Percentiles rank a stretch among this genome's conserved stretches.
Evolutionary conservation across 176 grass and related monocot species (phyloP).

Genomic region (Zoysia pacifica): DNA sequence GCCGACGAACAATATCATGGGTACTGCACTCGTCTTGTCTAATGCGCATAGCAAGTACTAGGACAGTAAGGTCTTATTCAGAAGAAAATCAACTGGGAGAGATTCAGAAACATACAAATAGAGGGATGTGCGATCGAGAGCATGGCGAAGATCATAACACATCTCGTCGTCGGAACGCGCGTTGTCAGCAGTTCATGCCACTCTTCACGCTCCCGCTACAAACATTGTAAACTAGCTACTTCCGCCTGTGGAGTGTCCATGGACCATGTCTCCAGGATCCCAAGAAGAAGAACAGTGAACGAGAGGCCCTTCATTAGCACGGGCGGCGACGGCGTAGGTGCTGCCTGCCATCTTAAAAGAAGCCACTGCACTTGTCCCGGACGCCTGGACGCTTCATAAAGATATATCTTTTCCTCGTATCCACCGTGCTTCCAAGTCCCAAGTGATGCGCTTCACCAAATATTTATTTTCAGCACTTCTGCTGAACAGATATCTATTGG

Average conservation of each 20-base stretch:
- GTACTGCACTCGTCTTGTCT: slow-evolving; percentile 26
- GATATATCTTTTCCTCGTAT: no score
- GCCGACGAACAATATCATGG: slow-evolving; percentile 20
- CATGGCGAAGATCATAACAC: slow-evolving; percentile 30
- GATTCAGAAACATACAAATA: background rate
- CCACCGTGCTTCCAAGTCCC: no score
- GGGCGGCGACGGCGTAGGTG: background rate
- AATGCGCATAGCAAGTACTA: slow-evolving; percentile 7
- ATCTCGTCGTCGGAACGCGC: slow-evolving; percentile 4
- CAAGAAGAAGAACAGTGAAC: slow-evolving; percentile 12
- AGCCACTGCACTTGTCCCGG: background rate
- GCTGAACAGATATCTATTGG: background rate
- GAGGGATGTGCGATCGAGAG: background rate
- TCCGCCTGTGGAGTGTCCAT: background rate
- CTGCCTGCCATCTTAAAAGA: background rate
- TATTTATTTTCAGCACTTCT: no score
- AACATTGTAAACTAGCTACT: background rate
- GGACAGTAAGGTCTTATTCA: background rate
- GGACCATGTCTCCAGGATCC: background rate
- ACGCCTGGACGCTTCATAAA: no score
- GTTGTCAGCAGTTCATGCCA: slow-evolving; percentile 37
- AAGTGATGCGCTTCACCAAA: no score
- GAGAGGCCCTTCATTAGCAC: slow-evolving; percentile 23
- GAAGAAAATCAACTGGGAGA: background rate
- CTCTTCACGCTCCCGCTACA: slow-evolving; percentile 11